Evolutionary conservation across 2,329 filamentous ascomycete species (phyloP), one percentile per base, ranked within the genome.

Genomic region (Beauveria brongniartii): DNA sequence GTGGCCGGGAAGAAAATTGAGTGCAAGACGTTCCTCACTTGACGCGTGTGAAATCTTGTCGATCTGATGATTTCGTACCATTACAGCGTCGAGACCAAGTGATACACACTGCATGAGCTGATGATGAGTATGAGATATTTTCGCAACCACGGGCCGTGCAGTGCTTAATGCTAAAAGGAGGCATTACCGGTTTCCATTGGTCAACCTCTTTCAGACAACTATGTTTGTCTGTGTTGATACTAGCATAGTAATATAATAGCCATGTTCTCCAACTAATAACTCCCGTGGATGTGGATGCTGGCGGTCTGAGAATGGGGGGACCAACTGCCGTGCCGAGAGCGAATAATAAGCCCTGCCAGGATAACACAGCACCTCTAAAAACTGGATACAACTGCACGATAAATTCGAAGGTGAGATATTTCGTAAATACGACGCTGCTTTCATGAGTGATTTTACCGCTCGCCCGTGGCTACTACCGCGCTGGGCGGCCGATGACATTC

Each of bases 1-100:
- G 73, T 78, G 12, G 71, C 1, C 26, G 26, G 26, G 62, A 70
- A 74, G 18, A 69, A 73, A 54, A 79, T 80, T 48, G 73, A 71
- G 1, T 81, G 76, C 77, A 73, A 74, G 55, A 77, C 76, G 2
- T 80, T 78, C 63, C 78, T 80, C 63, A 66, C 55, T 78, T 79
- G 63, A 71, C 30, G 69, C 24, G 63, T 69, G 20, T 75, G 73
- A 70, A 73, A 72, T 59, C 67, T 69, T 24, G 65, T 75, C 47
- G 72, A 75, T 64, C 64, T 72, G 8, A 37, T 62, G 16, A 66
- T 74, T 43, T 74, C 79, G 14, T 81, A 75, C 64, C 75, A 80
- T 62, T 69, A 79, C 48, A 75, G 77, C 46, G 75, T 77, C 0
- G 77, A 79, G 66, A 78, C 76, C 9, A 74, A 74, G 61, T 40